These are phyloP conservation scores for Vickermania spadyakhi DNA, from an alignment of 208 protist species.

Conservation along the genomic window DNA sequence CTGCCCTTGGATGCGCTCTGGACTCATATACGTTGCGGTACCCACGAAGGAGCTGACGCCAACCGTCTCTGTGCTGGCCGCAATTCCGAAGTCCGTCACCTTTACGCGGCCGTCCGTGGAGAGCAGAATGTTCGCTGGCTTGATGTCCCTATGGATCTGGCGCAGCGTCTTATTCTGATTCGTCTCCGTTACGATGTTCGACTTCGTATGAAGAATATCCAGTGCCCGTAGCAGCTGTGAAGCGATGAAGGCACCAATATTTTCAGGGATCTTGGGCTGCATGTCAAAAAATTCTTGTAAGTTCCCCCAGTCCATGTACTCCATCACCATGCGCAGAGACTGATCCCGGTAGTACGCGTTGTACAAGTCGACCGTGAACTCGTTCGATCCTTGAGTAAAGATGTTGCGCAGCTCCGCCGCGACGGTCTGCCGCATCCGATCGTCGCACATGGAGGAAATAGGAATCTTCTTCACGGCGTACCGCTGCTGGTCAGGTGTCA, in stretches of 20 bases:
- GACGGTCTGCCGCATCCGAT: constrained; percentile 53
- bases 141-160: constrained; percentile 86
- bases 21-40: constrained; percentile 84
- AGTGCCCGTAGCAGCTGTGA: constrained; percentile 76
- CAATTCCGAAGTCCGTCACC: constrained; percentile 82
- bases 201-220: constrained; percentile 76
- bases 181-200: constrained; percentile 70
- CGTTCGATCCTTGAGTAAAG: constrained; percentile 52
- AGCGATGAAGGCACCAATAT: constrained; percentile 57
- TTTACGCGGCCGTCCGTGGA: constrained; percentile 59
- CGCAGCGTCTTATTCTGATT: constrained; percentile 53
- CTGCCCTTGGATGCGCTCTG: constrained; percentile 73
- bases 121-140: constrained; percentile 84
- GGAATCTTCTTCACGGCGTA: constrained; percentile 79
- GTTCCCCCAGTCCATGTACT: constrained; percentile 88
- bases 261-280: constrained; percentile 32
- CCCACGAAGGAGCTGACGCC: constrained; percentile 81
- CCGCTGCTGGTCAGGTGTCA: constrained; percentile 19
- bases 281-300: constrained; percentile 67
- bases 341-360: constrained; percentile 76
- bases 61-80: constrained; percentile 75
- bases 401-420: constrained; percentile 80
- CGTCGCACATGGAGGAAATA: constrained; percentile 50
- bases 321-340: constrained; percentile 70
- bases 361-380: constrained; percentile 71